Evolutionary conservation across 1,139 yeast species (phyloP).

Genomic region (Hyphopichia burtonii): DNA sequence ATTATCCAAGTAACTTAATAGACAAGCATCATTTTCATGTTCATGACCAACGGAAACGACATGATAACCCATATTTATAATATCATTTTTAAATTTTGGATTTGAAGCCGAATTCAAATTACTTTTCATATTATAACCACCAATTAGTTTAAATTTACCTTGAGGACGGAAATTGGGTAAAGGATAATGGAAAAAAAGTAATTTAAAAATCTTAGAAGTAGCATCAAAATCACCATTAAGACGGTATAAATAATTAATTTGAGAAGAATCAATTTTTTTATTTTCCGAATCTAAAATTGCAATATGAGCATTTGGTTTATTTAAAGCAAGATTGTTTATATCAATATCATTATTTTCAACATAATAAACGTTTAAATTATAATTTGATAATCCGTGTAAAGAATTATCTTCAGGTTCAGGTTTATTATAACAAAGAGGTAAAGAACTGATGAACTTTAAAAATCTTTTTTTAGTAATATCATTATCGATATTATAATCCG

Average conservation of each 20-base stretch:
- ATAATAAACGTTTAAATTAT: constrained; percentile 24
- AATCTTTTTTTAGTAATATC: constrained; percentile 11
- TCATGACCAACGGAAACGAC: constrained; percentile 56
- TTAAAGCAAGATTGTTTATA: background rate
- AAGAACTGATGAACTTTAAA: constrained; percentile 24
- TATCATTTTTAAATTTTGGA: constrained; percentile 34
- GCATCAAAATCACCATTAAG: constrained; percentile 10
- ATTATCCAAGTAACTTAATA: constrained; percentile 18
- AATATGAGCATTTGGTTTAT: constrained; percentile 21
- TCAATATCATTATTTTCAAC: constrained; percentile 12
- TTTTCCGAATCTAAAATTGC: constrained; percentile 36
- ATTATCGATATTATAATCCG: constrained; percentile 12
- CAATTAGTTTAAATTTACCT: constrained; percentile 48
- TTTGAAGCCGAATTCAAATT: constrained; percentile 34
- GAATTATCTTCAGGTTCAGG: constrained; percentile 5
- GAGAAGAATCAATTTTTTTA: constrained; percentile 29
- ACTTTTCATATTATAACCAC: constrained; percentile 48
- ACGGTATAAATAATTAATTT: constrained; percentile 28
- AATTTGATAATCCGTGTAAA: constrained; percentile 38
- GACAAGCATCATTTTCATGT: constrained; percentile 56
- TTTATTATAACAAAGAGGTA: constrained; percentile 40
- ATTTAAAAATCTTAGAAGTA: constrained; percentile 9
- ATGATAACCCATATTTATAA: constrained; percentile 36
- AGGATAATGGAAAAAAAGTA: constrained; percentile 52
- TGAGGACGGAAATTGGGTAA: constrained; percentile 51